Percentiles rank a stretch among this genome's conserved stretches.
phyloP scores from a whole-genome alignment of 345 rosid species.

The Carallia brachiata region DNA sequence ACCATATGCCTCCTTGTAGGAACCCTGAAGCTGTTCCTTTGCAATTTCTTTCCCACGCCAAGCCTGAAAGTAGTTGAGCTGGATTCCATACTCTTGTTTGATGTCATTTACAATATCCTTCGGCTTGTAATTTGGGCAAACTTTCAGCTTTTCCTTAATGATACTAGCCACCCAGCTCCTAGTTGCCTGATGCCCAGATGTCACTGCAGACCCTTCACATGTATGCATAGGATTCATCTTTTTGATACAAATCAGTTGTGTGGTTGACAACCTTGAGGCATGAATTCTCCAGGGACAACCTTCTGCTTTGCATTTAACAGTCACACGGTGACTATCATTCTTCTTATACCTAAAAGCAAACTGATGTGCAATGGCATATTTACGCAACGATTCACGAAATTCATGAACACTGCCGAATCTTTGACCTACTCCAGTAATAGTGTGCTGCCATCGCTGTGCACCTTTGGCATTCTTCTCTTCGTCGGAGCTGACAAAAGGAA shows the following conservation, averaged over 20 bases:
- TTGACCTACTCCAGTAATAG: conserved; percentile 90
- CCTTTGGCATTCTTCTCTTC: conserved; percentile 63
- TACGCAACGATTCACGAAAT: conserved; percentile 81
- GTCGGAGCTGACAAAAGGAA: conserved; percentile 40
- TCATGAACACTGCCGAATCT: conserved; percentile 75
- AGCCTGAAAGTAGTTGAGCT: conserved; percentile 87
- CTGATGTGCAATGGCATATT: conserved; percentile 90
- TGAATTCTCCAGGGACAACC: conserved; percentile 98
- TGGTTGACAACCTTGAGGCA: conserved; percentile 86
- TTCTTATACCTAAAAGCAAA: conserved; percentile 89
- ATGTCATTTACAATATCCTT: conserved; percentile 89
- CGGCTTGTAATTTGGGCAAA: conserved; percentile 79
- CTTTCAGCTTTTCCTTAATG: conserved; percentile 83
- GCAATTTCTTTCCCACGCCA: conserved; percentile 99
- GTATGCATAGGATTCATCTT: conserved; percentile 86
- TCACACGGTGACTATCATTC: conserved; percentile 93
- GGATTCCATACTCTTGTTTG: conserved; percentile 83
- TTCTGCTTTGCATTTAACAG: conserved; percentile 93
- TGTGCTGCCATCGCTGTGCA: conserved; percentile 89
- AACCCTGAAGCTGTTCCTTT: conserved; percentile 94
- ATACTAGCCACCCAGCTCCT: conserved; percentile 96
- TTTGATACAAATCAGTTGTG: conserved; percentile 85
- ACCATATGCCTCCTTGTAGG: conserved; percentile 84
- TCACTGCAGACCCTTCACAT: conserved; percentile 73
- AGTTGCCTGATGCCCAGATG: conserved; percentile 80